These are phyloP conservation scores for Penicillium simplicissimum DNA, from an alignment of 495 filamentous ascomycete species.

Conservation along the genomic window DNA sequence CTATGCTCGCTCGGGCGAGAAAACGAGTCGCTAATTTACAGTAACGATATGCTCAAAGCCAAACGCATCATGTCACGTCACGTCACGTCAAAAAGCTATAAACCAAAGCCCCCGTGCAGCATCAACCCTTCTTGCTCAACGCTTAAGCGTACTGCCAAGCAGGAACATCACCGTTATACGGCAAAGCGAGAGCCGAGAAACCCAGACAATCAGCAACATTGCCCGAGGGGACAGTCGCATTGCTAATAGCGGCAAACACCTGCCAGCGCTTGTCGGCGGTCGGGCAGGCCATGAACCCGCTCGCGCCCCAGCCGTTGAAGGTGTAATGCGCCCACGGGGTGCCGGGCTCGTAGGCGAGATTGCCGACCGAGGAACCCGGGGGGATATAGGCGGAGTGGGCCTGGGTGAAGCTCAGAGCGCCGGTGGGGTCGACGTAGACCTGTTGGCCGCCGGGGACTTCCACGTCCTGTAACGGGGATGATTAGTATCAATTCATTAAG, in stretches of 20 bases:
- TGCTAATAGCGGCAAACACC: slow-evolving; percentile 42
- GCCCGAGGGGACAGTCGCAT: slow-evolving; percentile 43
- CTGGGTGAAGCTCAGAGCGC: slow-evolving; percentile 59
- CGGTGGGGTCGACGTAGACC: slow-evolving; percentile 58
- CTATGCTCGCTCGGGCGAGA: neutral
- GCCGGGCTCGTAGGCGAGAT: slow-evolving; percentile 41
- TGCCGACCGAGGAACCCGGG: slow-evolving; percentile 46
- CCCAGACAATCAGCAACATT: slow-evolving; percentile 41
- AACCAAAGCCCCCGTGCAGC: no score
- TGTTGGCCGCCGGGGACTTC: slow-evolving; percentile 66
- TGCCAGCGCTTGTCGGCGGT: slow-evolving; percentile 41
- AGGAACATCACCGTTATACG: slow-evolving; percentile 28
- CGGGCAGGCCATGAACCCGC: slow-evolving; percentile 49
- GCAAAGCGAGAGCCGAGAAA: slow-evolving; percentile 38
- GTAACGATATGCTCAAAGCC: neutral
- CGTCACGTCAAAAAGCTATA: neutral
- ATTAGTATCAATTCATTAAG: neutral
- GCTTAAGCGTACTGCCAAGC: slow-evolving; percentile 47
- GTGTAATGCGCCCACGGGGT: slow-evolving; percentile 30
- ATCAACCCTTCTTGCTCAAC: neutral
- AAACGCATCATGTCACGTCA: neutral
- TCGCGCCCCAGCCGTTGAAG: slow-evolving; percentile 35
- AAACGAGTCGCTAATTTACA: neutral
- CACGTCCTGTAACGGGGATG: slow-evolving; percentile 35
- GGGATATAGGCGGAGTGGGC: slow-evolving; percentile 62